Percentiles rank a stretch among this genome's conserved stretches.
These are phyloP conservation scores for Xerocomellus amylosporus DNA, from an alignment of 768 basidiomycete genomes.

Conservation along the genomic window DNA sequence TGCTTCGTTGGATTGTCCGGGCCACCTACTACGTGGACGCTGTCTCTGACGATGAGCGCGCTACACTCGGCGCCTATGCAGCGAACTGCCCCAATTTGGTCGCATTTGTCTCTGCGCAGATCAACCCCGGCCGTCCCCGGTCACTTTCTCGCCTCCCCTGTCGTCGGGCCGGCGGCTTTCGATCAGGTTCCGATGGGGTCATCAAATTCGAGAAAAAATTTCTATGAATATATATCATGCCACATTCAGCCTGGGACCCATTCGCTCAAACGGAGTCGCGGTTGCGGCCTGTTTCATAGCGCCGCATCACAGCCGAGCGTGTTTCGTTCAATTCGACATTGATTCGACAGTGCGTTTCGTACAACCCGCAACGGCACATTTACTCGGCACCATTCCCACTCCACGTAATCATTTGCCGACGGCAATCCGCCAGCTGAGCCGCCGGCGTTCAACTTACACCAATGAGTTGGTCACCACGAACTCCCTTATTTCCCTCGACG, in stretches of 20 bases:
- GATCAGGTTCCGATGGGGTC: conserved; percentile 26
- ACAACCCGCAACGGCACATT: conserved; percentile 1
- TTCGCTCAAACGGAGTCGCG: neutral
- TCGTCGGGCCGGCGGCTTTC: conserved; percentile 36
- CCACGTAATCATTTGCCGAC: conserved; percentile 24
- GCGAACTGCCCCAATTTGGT: conserved; percentile 7
- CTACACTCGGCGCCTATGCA: neutral
- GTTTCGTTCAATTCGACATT: neutral
- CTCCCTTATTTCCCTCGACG: too few species aligned
- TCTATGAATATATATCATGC: neutral
- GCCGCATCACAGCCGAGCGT: neutral
- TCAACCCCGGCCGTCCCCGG: conserved; percentile 30
- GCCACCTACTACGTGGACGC: neutral
- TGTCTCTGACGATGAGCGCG: conserved; percentile 13
- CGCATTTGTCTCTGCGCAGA: conserved; percentile 25
- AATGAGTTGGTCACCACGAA: too few species aligned
- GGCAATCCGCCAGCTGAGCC: conserved; percentile 20
- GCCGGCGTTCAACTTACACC: conserved; percentile 14
- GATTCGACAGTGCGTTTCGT: too few species aligned
- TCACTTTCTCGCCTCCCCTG: conserved; percentile 17
- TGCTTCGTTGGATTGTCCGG: neutral
- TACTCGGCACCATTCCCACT: conserved; percentile 20
- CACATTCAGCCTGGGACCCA: neutral
- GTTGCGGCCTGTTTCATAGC: neutral
- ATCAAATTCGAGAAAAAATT: conserved; percentile 17